Percentiles rank a stretch among this genome's conserved stretches.
These are phyloP conservation scores for Flagelloscypha sp. DNA, from an alignment of 768 basidiomycete species.

Conservation along the genomic window DNA sequence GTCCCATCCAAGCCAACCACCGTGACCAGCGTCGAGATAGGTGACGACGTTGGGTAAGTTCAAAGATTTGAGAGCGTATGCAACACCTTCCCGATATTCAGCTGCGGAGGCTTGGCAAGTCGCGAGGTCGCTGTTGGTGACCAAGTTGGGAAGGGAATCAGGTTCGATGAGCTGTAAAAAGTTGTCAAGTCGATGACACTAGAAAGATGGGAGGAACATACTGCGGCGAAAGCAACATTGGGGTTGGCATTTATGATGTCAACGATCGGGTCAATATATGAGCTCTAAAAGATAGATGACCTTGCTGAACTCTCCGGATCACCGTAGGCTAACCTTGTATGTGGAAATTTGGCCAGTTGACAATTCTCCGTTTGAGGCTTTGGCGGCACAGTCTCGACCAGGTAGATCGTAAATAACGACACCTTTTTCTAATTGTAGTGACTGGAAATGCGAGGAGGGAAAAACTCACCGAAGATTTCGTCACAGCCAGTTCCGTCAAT, in stretches of 20 bases:
- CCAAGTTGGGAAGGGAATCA: constrained; percentile 34
- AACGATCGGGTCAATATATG: constrained; percentile 47
- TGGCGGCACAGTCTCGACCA: constrained; percentile 33
- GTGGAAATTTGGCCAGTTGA: constrained; percentile 11
- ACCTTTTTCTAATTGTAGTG: no score
- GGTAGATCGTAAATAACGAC: constrained; percentile 28
- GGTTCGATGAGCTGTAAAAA: constrained; percentile 33
- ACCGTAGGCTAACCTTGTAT: constrained; percentile 17
- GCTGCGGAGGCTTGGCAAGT: constrained; percentile 27
- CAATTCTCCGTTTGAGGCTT: constrained; percentile 32
- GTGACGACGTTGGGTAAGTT: constrained; percentile 24
- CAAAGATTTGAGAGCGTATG: constrained; percentile 23
- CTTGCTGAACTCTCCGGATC: constrained; percentile 14
- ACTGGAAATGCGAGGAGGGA: constrained; percentile 16
- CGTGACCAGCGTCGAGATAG: constrained; percentile 30
- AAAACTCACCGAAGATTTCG: constrained; percentile 10
- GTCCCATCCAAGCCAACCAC: constrained; percentile 35
- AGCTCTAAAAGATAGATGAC: constrained; percentile 23
- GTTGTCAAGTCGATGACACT: constrained; percentile 21
- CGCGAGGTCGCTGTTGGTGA: constrained; percentile 53
- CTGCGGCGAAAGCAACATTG: constrained; percentile 17
- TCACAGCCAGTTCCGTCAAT: constrained; percentile 11
- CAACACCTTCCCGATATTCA: constrained; percentile 9
- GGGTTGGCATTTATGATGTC: constrained; percentile 21
- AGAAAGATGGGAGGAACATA: not conserved